phyloP scores from a whole-genome alignment of 768 basidiomycete species.

The Tulasnella sp. region DNA sequence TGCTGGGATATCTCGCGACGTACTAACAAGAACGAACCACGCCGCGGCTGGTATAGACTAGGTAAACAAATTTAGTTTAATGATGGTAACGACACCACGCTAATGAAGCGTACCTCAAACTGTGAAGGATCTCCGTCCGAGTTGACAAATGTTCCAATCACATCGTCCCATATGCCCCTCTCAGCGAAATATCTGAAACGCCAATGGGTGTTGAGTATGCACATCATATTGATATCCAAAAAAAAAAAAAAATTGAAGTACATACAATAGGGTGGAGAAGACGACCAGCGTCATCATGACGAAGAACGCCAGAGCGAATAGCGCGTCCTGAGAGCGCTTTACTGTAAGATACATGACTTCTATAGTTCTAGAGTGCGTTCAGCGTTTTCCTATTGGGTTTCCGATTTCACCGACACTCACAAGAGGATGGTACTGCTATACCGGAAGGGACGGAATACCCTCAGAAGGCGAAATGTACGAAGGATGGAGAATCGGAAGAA shows the following conservation, averaged over 20 bases:
- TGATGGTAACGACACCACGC: background rate
- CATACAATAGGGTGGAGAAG: slow-evolving; percentile 75
- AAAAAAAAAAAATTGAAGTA: slow-evolving; percentile 4
- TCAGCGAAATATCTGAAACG: slow-evolving; percentile 70
- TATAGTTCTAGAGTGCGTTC: slow-evolving; percentile 46
- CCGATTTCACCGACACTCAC: slow-evolving; percentile 35
- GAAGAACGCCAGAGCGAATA: slow-evolving; percentile 81
- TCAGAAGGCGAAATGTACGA: slow-evolving; percentile 76
- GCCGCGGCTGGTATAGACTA: slow-evolving; percentile 64
- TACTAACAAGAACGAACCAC: slow-evolving; percentile 45
- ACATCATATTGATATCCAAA: background rate
- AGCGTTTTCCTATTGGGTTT: no score
- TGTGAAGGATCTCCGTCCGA: slow-evolving; percentile 74
- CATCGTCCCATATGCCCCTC: slow-evolving; percentile 80
- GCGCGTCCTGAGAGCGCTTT: slow-evolving; percentile 72
- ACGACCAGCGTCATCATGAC: slow-evolving; percentile 78
- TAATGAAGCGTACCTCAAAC: slow-evolving; percentile 45
- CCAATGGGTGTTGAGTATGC: background rate
- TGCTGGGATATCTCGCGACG: background rate
- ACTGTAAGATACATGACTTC: slow-evolving; percentile 91
- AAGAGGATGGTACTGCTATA: slow-evolving; percentile 74
- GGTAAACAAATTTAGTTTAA: background rate
- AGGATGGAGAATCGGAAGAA: slow-evolving; percentile 87
- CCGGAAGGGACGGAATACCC: slow-evolving; percentile 84
- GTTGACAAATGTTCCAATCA: slow-evolving; percentile 70